phyloP scores from a whole-genome alignment of 2,329 filamentous ascomycete species.

The Cercospora berteroae region DNA sequence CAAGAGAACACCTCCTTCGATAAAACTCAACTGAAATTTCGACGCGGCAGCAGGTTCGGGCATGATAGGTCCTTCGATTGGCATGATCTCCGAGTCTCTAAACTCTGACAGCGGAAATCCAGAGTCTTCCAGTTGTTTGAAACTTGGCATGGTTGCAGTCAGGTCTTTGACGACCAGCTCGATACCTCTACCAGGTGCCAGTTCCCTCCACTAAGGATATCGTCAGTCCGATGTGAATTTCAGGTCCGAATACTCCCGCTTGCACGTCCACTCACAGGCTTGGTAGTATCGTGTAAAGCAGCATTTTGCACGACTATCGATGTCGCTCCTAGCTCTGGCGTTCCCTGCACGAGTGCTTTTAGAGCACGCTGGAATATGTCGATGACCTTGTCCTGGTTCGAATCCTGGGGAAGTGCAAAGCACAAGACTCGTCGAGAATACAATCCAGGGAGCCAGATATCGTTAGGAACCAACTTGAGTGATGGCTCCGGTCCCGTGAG shows the following conservation, averaged over 20 bases:
- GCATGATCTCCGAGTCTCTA: slow-evolving; percentile 23
- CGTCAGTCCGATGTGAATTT: not conserved
- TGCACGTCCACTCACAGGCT: slow-evolving; percentile 6
- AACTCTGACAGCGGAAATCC: slow-evolving; percentile 24
- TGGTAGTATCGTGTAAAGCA: slow-evolving; percentile 14
- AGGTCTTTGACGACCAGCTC: slow-evolving; percentile 24
- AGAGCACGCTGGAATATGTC: slow-evolving; percentile 18
- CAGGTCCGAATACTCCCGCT: not conserved
- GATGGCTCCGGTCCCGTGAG: slow-evolving; percentile 21
- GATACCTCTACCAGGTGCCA: slow-evolving; percentile 19
- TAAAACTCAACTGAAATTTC: slow-evolving; percentile 23
- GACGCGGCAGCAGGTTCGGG: slow-evolving; percentile 23
- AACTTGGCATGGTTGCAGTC: slow-evolving; percentile 14
- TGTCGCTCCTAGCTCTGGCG: slow-evolving; percentile 24
- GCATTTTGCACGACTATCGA: slow-evolving; percentile 18
- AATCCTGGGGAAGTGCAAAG: slow-evolving; percentile 20
- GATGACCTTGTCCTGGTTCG: slow-evolving; percentile 20
- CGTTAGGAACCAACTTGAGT: slow-evolving; percentile 23
- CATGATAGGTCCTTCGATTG: slow-evolving; percentile 20
- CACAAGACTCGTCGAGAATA: slow-evolving; percentile 24
- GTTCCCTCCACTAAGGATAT: slow-evolving; percentile 16
- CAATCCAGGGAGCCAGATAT: slow-evolving; percentile 26
- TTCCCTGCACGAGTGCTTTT: slow-evolving; percentile 24
- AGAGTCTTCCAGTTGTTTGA: slow-evolving; percentile 15
- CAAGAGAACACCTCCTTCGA: slow-evolving; percentile 24